Base-by-base conservation (phyloP, 371 early-diverging fungal genomes). In the Chytridiales sp. region DNA sequence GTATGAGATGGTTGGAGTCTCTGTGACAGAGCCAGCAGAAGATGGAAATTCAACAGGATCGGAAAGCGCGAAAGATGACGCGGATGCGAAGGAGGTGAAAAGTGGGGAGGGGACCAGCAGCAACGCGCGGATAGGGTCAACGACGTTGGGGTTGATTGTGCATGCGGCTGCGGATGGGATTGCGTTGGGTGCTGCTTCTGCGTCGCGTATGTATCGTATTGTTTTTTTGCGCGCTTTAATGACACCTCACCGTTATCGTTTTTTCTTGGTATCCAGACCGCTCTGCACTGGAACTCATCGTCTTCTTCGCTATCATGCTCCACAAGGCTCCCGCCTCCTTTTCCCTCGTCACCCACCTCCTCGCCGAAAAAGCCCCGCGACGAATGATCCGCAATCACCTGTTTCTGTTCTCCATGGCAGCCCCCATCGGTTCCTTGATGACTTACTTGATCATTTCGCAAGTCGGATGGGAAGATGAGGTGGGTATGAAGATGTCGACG, bases 241-340 rank as follows among this genome's bases (percentile, higher is more conserved):
- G 21, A 26, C 41, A 0, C 29, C 15, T 5, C 31, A 31, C 19
- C 40, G n/a, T n/a, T n/a, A n/a, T n/a, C n/a, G n/a, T n/a, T n/a
- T 24, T 36, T 2, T 32, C 6, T 46, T 29, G 13, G 31, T 42
- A 11, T 31, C 13, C 49, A 75, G 78, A 65, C 40, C 53, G 64
- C 15, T 47, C 68, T 4, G 67, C 52, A 36, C 73, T 96, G 2
- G 91, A 89, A 21, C 74, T 93, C 51, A 85, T 94, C 6, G 90
- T 97, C 4, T 97, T 95, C 63, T 58, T 94, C 29, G 97, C 97
- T n/a, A 90, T 97, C 58, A 87, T 95, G 83, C 81, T 97, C 30
- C 97, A 97, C 82, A 97, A 97, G 71, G 95, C 92, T 1, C 96
- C 97, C 2, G 85, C 93, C 1, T 92, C 96, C 0, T 93, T 97